Evolutionary conservation across 179 eudicot species (phyloP), one percentile per base, ranked within the genome.

Genomic region (Camellia oleifera): DNA sequence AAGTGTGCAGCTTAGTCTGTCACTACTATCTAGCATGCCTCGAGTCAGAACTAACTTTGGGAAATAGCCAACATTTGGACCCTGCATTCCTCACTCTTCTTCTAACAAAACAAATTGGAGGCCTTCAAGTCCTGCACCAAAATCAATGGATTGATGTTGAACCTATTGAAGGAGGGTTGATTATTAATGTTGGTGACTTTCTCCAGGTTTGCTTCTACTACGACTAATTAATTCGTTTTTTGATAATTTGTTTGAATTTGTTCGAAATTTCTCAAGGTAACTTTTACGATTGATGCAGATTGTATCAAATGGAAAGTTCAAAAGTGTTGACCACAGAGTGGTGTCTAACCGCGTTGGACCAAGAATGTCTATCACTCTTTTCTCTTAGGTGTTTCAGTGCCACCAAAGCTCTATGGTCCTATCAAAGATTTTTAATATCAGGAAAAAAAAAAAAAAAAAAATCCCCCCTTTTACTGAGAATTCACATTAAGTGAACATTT

Each of bases 161-260:
- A 12, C 84, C 87, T 0, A 69, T 75, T 6, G 52, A 40, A 2
- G 87, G 82, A 11, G 82, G 76, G 13, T 57, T 84, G 4, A 62
- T 84, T 1, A 78, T 82, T 17, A 84, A 84, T 40, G 52, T 84
- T 15, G 87, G 87, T 0, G 84, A 84, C 58, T 56, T 84, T 56
- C 56, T 81, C 60, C 84, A 84, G 79, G 83, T 58, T 32, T 1
- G 74, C 52, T 26, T 18, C 17, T 23, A 17, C 32, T 26, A 26
- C 32, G 32, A 26, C 32, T 26, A 26, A 26, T 26, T 26, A 26
- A 26, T 26, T 26, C 32, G 32, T 26, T 26, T 26, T 26, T 1
- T 26, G 32, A 26, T 26, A 26, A 26, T 26, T 26, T 26, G 32
- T 26, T 26, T 26, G 32, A 26, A 26, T 26, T 32, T 32, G 40